Evolutionary conservation across 2,329 filamentous ascomycete genomes (phyloP), one percentile per base, ranked within the genome.

Genomic region (Anisogramma anomala): DNA sequence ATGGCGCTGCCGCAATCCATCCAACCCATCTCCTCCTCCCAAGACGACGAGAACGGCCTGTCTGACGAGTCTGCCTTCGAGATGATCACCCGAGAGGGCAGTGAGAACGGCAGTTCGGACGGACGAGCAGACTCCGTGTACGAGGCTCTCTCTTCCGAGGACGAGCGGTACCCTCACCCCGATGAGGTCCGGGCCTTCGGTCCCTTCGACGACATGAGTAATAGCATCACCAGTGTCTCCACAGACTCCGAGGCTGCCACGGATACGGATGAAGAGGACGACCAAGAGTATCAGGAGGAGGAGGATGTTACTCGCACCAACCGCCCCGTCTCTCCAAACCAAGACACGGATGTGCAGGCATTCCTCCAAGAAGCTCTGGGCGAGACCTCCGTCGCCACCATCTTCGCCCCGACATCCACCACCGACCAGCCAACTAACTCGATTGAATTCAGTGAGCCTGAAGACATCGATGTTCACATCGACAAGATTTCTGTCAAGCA

Each of bases 11-110:
- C 61, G 28, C 59, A 60, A 27, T 32, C 30, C 8, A 14, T 15
- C 14, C 15, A 18, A 2, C 18, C 30, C 15, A 8, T 15, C 6
- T 18, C 10, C 4, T 59, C 54, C 39, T 51, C 62, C 32, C 59
- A 60, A 20, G 62, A 65, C 43, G 67, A 71, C 30, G 65, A 68
- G 48, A 67, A 70, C 55, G 74, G 62, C 51, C 54, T 77, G 52
- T 9, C 9, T 23, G 58, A 65, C 52, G 73, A 74, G 52, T 73
- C 73, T 41, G 63, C 70, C 44, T 78, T 72, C 55, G 73, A 77
- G 52, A 59, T 77, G 35, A 68, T 78, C 54, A 31, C 37, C 22
- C 41, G 41, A 22, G 62, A 62, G 41, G 63, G 61, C 50, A 68
- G 66, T 41, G 72, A 76, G 48, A 67, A 63, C 47, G 69, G 72